These are phyloP conservation scores for Golubevia sp. DNA, from an alignment of 1,284 basidiomycete species.

Conservation along the genomic window DNA sequence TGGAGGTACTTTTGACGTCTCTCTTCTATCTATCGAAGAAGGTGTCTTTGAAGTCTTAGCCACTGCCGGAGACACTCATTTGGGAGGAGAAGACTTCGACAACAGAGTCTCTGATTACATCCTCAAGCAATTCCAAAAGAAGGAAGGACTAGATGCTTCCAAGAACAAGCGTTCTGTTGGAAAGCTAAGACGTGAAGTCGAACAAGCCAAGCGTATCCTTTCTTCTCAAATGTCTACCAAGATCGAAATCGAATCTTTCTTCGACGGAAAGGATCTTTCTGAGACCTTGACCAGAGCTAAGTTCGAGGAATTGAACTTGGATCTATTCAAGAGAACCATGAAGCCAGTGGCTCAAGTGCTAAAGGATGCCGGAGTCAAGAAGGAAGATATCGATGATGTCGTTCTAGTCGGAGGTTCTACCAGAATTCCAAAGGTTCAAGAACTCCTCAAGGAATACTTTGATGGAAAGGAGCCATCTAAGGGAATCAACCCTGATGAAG, in stretches of 20 bases:
- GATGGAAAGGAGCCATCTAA: slow-evolving; percentile 85
- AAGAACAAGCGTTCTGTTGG: slow-evolving; percentile 87
- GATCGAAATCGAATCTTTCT: slow-evolving; percentile 82
- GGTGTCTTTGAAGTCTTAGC: slow-evolving; percentile 97
- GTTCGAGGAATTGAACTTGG: slow-evolving; percentile 98
- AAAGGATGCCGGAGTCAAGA: slow-evolving; percentile 96
- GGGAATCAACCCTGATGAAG: slow-evolving; percentile 91
- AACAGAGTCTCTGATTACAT: slow-evolving; percentile 68
- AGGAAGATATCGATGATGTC: slow-evolving; percentile 92
- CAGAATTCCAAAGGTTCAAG: slow-evolving; percentile 97
- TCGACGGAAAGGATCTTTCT: slow-evolving; percentile 92
- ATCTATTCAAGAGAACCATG: slow-evolving; percentile 98
- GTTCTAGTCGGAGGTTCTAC: slow-evolving; percentile 92
- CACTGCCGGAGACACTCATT: slow-evolving; percentile 97
- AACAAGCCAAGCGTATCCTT: slow-evolving; percentile 98
- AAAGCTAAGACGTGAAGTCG: slow-evolving; percentile 96
- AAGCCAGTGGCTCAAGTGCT: slow-evolving; percentile 98
- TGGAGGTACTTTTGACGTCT: slow-evolving; percentile 98
- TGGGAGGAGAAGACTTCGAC: slow-evolving; percentile 99
- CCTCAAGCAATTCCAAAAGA: slow-evolving; percentile 61
- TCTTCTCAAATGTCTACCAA: slow-evolving; percentile 76
- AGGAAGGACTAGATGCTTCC: slow-evolving; percentile 70
- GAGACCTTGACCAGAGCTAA: slow-evolving; percentile 97
- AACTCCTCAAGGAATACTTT: slow-evolving; percentile 92
- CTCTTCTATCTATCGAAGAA: slow-evolving; percentile 91